Percentiles rank a stretch among this genome's conserved stretches.
These are phyloP conservation scores for Gynochthodes officinalis DNA, from an alignment of 257 asterid genomes.

Conservation along the genomic window DNA sequence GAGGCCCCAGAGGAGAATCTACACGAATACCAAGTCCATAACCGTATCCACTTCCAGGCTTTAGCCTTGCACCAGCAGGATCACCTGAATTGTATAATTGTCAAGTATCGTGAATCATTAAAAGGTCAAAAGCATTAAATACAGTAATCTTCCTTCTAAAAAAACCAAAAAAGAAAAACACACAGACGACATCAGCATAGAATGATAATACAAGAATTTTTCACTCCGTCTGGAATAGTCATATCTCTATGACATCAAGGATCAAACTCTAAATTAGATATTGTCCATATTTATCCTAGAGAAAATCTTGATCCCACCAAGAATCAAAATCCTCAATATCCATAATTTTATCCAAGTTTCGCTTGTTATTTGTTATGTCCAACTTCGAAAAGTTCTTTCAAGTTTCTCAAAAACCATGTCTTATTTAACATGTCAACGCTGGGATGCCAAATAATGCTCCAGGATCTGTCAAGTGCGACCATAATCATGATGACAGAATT, in stretches of 20 bases:
- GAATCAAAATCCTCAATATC: not conserved
- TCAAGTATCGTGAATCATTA: slow-evolving; percentile 1
- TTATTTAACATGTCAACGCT: too few relatives aligned
- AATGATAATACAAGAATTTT: not conserved
- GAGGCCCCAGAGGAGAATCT: slow-evolving; percentile 88
- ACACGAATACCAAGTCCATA: slow-evolving; percentile 86
- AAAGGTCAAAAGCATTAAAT: not conserved
- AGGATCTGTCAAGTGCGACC: not conserved
- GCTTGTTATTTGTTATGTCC: too few relatives aligned
- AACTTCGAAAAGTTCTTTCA: not conserved
- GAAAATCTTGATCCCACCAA: not conserved
- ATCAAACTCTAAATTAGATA: not conserved
- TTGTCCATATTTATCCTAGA: not conserved
- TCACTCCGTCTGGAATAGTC: too few relatives aligned
- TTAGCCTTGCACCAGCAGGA: slow-evolving; percentile 94
- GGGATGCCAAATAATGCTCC: not conserved
- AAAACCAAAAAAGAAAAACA: not conserved
- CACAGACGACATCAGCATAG: not conserved
- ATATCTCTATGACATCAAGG: not conserved
- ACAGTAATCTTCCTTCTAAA: not conserved
- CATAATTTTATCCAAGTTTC: not conserved
- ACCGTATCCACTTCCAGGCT: slow-evolving; percentile 95
- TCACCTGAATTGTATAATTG: slow-evolving; percentile 50
- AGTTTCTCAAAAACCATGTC: not conserved
- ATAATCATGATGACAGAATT: not conserved